A percentile compares a stretch with the other conserved stretches of the same genome.
These are phyloP conservation scores for Amauroascus niger DNA, from an alignment of 2,329 filamentous ascomycete species.

Conservation along the genomic window DNA sequence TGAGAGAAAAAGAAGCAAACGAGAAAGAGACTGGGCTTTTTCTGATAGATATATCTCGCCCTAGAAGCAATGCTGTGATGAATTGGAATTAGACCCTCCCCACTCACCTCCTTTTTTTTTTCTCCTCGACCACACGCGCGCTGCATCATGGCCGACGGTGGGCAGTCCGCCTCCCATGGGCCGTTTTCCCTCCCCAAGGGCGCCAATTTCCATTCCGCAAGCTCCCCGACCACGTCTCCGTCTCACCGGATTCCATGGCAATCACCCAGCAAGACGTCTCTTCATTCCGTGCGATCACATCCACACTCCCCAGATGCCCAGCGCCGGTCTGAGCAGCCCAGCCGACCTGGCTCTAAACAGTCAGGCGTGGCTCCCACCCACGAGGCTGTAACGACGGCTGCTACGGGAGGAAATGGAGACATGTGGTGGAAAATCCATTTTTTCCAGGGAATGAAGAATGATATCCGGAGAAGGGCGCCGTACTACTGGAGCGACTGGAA, in stretches of 20 bases:
- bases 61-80: too few species aligned
- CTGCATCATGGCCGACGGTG: slow-evolving; percentile 30
- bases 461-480: slow-evolving; percentile 62
- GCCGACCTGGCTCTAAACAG: neutral
- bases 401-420: slow-evolving; percentile 14
- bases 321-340: neutral
- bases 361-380: neutral
- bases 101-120: neutral
- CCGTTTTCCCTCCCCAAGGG: slow-evolving; percentile 22
- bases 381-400: neutral
- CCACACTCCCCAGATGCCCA: neutral
- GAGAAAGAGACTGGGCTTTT: too few species aligned
- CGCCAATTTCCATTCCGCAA: slow-evolving; percentile 25
- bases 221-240: neutral
- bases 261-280: slow-evolving; percentile 19
- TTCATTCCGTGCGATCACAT: slow-evolving; percentile 16
- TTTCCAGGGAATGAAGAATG: slow-evolving; percentile 71
- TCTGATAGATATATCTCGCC: too few species aligned
- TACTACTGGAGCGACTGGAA: slow-evolving; percentile 75
- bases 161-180: slow-evolving; percentile 15
- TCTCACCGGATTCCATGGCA: slow-evolving; percentile 23
- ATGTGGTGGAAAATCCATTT: slow-evolving; percentile 65
- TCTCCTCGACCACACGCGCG: too few species aligned
- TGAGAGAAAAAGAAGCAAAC: too few species aligned
- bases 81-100: too few species aligned